Base-by-base conservation (phyloP, 192 early-diverging fungal species). In the Podochytrium sp. region DNA sequence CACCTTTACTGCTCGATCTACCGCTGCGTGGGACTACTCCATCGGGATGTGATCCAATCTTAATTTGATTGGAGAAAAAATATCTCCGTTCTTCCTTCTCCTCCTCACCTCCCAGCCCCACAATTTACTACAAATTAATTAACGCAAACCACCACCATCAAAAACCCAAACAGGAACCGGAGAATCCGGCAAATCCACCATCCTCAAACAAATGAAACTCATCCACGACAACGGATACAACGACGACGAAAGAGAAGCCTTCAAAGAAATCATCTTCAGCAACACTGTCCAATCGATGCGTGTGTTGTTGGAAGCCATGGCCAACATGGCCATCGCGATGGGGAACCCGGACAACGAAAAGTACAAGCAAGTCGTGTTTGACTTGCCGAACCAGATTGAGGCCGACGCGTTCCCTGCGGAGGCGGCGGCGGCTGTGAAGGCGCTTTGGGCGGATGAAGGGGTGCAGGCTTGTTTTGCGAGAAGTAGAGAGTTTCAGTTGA, bases 181-280 rank as follows among this genome's bases (percentile, higher is more conserved):
- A 73, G 96, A 98, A 82, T 97, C 96, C 7, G 96, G 96, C 61
- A 98, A 98, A 83, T 92, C 91, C 47, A 98, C 96, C 27, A 95
- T 98, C 76, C 84, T 98, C 63, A 98, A 98, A 80, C 96, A 98
- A 78, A 97, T 98, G 95, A 96, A 95, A 79, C 87, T 98, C 61
- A 97, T 98, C 73, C 95, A 98, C 80, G 96, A 94, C 74, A 91
- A 90, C 71, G 96, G 96, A 29, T 98, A 95, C 84, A 92, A 90
- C 57, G 79, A 84, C 34, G 92, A 96, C 42, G 96, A 98, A 82
- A 86, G 92, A 63, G 92, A 94, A 73, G 91, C 92, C 37, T 97
- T 96, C 86, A 94, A 91, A 80, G 95, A 96, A 78, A 94, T 97
- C 69, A 96, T 98, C 72, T 96, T 95, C 77, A 92, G 91, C 61